These are phyloP conservation scores for Aureobasidium subglaciale DNA, from an alignment of 2,329 filamentous ascomycete genomes.

Conservation along the genomic window DNA sequence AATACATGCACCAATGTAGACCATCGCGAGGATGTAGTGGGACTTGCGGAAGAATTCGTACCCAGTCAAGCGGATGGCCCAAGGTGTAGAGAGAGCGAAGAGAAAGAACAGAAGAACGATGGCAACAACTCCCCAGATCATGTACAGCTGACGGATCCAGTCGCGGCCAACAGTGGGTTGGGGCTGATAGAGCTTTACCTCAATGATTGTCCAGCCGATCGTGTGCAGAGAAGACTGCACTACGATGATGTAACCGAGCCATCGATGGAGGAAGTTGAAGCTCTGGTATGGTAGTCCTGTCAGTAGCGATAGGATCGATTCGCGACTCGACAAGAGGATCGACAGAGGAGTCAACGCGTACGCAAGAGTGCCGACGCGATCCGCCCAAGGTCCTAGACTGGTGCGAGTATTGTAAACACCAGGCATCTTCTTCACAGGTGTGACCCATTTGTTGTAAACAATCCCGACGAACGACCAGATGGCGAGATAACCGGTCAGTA, in stretches of 20 bases:
- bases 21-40: slow-evolving; percentile 65
- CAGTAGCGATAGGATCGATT: slow-evolving; percentile 61
- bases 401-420: slow-evolving; percentile 57
- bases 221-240: slow-evolving; percentile 62
- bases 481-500: slow-evolving; percentile 54
- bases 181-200: slow-evolving; percentile 61
- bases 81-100: slow-evolving; percentile 51
- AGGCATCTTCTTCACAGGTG: slow-evolving; percentile 55
- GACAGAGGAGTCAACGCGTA: slow-evolving; percentile 68
- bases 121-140: slow-evolving; percentile 66
- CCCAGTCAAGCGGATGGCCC: slow-evolving; percentile 58
- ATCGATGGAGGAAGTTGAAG: slow-evolving; percentile 72
- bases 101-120: slow-evolving; percentile 57
- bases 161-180: slow-evolving; percentile 53
- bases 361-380: slow-evolving; percentile 63
- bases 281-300: slow-evolving; percentile 69
- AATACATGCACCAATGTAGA: slow-evolving; percentile 71
- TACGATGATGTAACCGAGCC: slow-evolving; percentile 67
- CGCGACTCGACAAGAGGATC: slow-evolving; percentile 57
- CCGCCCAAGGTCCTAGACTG: slow-evolving; percentile 59
- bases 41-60: slow-evolving; percentile 72
- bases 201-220: slow-evolving; percentile 61
- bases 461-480: slow-evolving; percentile 52
- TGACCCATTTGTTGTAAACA: slow-evolving; percentile 61
- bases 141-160: slow-evolving; percentile 60